Evolutionary conservation across 179 eudicot genomes (phyloP), one percentile per base, ranked within the genome.

Genomic region (Spergularia azorica): DNA sequence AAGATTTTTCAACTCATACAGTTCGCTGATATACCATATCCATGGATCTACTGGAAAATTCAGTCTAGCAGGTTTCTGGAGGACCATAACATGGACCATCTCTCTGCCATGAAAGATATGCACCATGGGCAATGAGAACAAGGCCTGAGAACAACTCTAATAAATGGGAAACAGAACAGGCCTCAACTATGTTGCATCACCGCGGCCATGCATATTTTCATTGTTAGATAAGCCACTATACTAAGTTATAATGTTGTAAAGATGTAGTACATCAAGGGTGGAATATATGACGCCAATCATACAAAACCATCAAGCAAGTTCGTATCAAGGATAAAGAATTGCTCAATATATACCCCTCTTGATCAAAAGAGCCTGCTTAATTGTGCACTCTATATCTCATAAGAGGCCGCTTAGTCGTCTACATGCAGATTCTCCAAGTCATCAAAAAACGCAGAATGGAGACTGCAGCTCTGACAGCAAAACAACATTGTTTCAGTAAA

Each of bases 401-500:
- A 61, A 18, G 38, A 18, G 64, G 2, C 64, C 8, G 38, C 38
- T 18, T 61, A 18, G 64, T 21, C 38, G 20, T 17, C 11, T 18
- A 16, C 20, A 14, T 62, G 8, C 60, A 16, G 7, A 48, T 36
- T 38, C 80, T 50, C 75, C 63, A 43, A 36, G 43, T 64, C 70
- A 66, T 51, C 39, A 63, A 77, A 77, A 71, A 17, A 60, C 55
- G 41, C 2, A 15, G 57, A 62, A 64, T 14, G 6, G 10, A 1
- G 38, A 18, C 36, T 41, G 52, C 66, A 17, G 21, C 11, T 51
- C 74, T 60, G 26, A 18, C 62, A 58, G 15, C 32, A 54, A 41
- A 71, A 5, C 32, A 17, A 12, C 39, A 58, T 20, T 26, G n/a
- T 38, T n/a, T 62, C 36, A 77, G 80, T 52, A 46, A 46, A 61